Evolutionary conservation across 805 yeast genomes (phyloP).

Genomic region (Schwanniomyces sp.): DNA sequence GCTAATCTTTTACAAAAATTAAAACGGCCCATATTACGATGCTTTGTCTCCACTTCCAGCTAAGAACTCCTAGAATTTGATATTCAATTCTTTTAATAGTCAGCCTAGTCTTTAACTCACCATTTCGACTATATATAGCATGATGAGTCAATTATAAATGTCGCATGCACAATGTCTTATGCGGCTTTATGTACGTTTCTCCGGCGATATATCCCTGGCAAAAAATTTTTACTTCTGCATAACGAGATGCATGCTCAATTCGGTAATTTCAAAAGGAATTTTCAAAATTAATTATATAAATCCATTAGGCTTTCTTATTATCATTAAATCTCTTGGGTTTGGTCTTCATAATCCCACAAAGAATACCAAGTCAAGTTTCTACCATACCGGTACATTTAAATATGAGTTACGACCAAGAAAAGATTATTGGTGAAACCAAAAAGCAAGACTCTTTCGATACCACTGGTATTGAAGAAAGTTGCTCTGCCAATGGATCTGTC

Average conservation of each 20-base stretch:
- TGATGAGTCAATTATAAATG: background rate
- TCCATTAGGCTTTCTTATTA: background rate
- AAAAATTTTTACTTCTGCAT: background rate
- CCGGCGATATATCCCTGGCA: background rate
- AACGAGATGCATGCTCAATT: background rate
- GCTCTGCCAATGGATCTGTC: conserved; percentile 4
- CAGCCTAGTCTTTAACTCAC: no score
- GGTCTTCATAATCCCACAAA: background rate
- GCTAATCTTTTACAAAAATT: no score
- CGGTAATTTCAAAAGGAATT: background rate
- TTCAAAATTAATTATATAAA: background rate
- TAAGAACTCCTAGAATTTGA: no score
- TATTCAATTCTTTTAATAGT: no score
- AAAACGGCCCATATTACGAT: no score
- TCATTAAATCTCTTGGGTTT: background rate
- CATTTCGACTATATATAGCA: background rate
- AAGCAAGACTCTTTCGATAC: background rate
- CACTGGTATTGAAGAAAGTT: conserved; percentile 3
- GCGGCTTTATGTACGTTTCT: background rate
- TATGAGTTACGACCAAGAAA: background rate
- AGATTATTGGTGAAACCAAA: background rate
- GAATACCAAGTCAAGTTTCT: background rate
- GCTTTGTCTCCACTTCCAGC: no score
- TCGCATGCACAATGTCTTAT: background rate
- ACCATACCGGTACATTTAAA: background rate